Base-by-base conservation (phyloP, 371 early-diverging fungal species). In the Mortierella sp. region DNA sequence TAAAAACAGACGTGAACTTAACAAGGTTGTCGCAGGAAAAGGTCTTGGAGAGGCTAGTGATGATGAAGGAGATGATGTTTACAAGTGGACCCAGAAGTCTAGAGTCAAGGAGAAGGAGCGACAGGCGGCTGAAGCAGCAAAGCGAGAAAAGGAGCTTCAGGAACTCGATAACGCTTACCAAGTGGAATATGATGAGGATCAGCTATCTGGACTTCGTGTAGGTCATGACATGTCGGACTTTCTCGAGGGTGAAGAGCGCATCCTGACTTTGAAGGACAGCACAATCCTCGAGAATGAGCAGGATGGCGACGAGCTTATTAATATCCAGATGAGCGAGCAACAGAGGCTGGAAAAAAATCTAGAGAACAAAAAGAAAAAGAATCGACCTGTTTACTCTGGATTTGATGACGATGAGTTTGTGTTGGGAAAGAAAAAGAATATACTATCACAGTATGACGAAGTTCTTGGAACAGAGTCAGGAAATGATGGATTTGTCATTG, bases 381-480 rank as follows among this genome's bases (percentile, higher is more conserved):
- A 87, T 64, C 83, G 74, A 26, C 87, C 89, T 5, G 89, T 85
- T 1, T 94, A 95, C 65, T 89, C 89, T 37, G 94, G 87, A 26
- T 95, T 91, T 78, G 96, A 95, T 62, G 95, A 95, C 69, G 94
- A 94, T 63, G 94, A 94, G 63, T 88, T 90, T 43, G 58, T 61
- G 5, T 35, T 75, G 32, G 90, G 87, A 22, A 70, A 77, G 57
- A 89, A 91, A 55, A 83, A 85, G 31, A 87, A 83, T 43, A 76
- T 96, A 13, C 83, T 96, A n/a, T 89, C 94, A 6, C 93, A 96
- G 34, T 96, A 96, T 68, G 95, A 96, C 66, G 95, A 95, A 40
- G 92, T 90, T 3, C 69, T 88, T 8, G 80, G 80, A 28, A 88
- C 85, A 0, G 88, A 87, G 23, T 51, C 77, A 19, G 83, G 85